Conservation (phyloP, 2,329 filamentous ascomycete genomes). For the Escovopsis sp. region DNA sequence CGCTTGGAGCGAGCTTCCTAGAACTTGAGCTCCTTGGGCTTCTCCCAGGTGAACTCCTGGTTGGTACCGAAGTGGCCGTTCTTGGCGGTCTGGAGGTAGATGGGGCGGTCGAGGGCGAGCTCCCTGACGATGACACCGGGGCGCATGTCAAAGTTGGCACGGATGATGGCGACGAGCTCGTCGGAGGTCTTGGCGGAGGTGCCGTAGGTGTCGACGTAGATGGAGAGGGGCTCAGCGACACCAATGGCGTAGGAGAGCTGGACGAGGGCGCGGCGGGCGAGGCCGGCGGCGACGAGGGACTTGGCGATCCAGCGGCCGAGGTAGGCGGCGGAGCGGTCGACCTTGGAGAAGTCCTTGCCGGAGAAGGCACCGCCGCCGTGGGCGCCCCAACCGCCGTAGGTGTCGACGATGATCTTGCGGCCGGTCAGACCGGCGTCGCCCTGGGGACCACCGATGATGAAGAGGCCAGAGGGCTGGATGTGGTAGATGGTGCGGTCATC, state of each 20-base stretch:
- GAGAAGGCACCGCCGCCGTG: constrained; percentile 99
- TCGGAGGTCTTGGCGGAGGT: constrained; percentile 81
- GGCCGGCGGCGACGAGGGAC: constrained; percentile 78
- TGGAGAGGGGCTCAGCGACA: constrained; percentile 92
- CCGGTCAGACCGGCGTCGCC: constrained; percentile 97
- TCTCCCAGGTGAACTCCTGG: constrained; percentile 96
- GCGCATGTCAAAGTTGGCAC: constrained; percentile 91
- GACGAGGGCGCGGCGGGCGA: constrained; percentile 84
- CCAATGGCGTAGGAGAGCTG: constrained; percentile 99
- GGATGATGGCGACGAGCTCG: constrained; percentile 90
- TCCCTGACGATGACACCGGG: constrained; percentile 98
- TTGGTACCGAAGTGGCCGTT: constrained; percentile 97
- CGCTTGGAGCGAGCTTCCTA: constrained; percentile 35
- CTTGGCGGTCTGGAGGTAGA: constrained; percentile 98
- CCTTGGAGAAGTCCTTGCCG: constrained; percentile 99
- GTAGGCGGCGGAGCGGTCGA: constrained; percentile 96
- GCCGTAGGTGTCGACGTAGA: constrained; percentile 96
- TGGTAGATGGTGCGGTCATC: constrained; percentile 93
- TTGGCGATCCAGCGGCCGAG: constrained; percentile 98
- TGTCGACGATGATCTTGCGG: constrained; percentile 99
- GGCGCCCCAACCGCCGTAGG: constrained; percentile 98
- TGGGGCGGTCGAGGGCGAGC: constrained; percentile 85
- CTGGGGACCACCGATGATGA: constrained; percentile 98
- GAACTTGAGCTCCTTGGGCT: constrained; percentile 88
- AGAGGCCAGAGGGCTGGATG: constrained; percentile 95